Evolutionary conservation across 1,139 yeast species (phyloP).

Genomic region (Protomyces gravidus): DNA sequence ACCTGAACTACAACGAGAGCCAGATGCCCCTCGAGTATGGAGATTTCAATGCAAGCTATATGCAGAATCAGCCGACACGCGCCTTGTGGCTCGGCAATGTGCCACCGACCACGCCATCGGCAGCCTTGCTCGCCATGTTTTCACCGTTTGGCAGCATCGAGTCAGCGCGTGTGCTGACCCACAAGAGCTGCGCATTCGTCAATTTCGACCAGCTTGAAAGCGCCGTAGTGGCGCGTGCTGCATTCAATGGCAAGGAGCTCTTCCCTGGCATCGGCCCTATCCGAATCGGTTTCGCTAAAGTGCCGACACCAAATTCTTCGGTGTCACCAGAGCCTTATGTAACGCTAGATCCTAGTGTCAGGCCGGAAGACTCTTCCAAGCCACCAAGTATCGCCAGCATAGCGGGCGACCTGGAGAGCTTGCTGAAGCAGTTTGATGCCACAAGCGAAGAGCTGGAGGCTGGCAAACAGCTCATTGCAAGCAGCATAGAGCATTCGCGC

Average conservation of each 20-base stretch:
- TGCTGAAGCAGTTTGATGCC: constrained; percentile 41
- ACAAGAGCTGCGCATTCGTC: constrained; percentile 59
- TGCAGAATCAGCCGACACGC: constrained; percentile 53
- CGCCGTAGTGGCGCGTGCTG: constrained; percentile 73
- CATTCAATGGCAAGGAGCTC: constrained; percentile 74
- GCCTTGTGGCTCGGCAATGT: constrained; percentile 72
- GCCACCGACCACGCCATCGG: constrained; percentile 52
- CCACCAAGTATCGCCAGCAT: constrained; percentile 23
- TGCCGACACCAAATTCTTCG: constrained; percentile 19
- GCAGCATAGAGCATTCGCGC: constrained; percentile 38
- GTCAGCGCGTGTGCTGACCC: constrained; percentile 56
- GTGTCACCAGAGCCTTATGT: constrained; percentile 34
- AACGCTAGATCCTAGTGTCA: constrained; percentile 35
- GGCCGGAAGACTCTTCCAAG: constrained; percentile 36
- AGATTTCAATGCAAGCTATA: constrained; percentile 10
- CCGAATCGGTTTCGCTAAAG: constrained; percentile 45
- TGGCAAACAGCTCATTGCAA: constrained; percentile 34
- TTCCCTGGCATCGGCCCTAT: constrained; percentile 58
- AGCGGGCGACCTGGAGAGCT: constrained; percentile 10
- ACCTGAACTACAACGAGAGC: constrained; percentile 1
- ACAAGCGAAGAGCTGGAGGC: constrained; percentile 35
- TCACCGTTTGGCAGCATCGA: constrained; percentile 54
- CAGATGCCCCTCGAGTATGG: not conserved
- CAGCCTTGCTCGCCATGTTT: constrained; percentile 48
- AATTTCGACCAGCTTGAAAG: constrained; percentile 68